These are phyloP conservation scores for Carex scoparia DNA, from an alignment of 176 grass and related monocot genomes.

Conservation along the genomic window DNA sequence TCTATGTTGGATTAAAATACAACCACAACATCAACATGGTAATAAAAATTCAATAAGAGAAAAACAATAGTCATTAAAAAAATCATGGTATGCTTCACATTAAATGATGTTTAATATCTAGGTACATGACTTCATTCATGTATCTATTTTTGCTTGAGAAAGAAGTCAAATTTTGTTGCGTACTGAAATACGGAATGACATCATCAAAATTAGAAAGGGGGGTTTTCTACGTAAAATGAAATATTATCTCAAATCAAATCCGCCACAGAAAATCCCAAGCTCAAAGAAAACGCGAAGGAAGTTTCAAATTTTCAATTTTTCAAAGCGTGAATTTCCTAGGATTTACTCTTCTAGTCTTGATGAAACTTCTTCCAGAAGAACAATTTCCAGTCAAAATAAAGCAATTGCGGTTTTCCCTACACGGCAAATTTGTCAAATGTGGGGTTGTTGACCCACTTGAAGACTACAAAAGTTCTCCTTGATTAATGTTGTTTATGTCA, in stretches of 20 bases:
- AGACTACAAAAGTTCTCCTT: neutral
- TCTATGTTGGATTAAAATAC: neutral
- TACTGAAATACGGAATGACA: neutral
- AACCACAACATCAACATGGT: neutral
- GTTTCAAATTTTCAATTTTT: neutral
- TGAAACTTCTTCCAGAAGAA: slow-evolving; percentile 1
- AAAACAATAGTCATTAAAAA: neutral
- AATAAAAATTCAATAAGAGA: neutral
- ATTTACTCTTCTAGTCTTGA: neutral
- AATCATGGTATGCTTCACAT: neutral
- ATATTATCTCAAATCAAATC: neutral
- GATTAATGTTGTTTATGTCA: neutral
- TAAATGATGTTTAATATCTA: neutral
- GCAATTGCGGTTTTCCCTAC: neutral
- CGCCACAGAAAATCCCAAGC: neutral
- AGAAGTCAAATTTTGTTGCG: neutral
- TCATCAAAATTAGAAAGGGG: neutral
- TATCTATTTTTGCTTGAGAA: neutral
- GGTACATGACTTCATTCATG: neutral
- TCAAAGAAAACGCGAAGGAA: neutral
- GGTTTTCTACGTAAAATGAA: neutral
- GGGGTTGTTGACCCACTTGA: slow-evolving; percentile 9
- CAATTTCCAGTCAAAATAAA: neutral
- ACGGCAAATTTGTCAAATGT: slow-evolving; percentile 18
- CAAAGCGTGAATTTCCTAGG: neutral